These are phyloP conservation scores for Xylariaceae sp. DNA, from an alignment of 2,329 filamentous ascomycete species.

Conservation along the genomic window DNA sequence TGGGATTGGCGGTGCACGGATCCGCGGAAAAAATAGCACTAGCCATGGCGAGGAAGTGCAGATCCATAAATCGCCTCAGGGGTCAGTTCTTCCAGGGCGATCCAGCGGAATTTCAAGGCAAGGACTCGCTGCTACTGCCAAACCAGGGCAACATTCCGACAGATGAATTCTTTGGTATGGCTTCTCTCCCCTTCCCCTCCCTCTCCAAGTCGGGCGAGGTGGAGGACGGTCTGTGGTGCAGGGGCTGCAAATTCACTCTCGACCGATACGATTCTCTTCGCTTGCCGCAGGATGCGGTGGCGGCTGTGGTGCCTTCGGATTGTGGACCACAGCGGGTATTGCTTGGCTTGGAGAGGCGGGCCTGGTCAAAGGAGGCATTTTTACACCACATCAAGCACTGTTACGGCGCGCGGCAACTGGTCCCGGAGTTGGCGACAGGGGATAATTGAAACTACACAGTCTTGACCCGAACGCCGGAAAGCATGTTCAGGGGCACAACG, in stretches of 20 bases:
- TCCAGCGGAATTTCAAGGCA: background rate
- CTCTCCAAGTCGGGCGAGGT: conserved; percentile 1
- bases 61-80: background rate
- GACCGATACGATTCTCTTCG: background rate
- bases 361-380: background rate
- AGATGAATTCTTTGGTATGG: background rate
- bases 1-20: background rate
- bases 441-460: background rate
- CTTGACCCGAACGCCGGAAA: no score
- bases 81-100: background rate
- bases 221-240: conserved; percentile 59
- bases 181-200: conserved; percentile 1
- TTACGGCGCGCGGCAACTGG: background rate
- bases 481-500: no score
- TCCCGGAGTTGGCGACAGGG: background rate
- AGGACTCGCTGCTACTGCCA: background rate
- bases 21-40: background rate
- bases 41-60: background rate
- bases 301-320: background rate
- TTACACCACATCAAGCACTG: background rate
- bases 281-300: background rate
- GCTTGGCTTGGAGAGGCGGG: background rate
- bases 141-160: background rate
- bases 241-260: conserved; percentile 28
- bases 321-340: background rate